phyloP scores from a whole-genome alignment of 768 basidiomycete species.

The Rhodotorula taiwanensis region DNA sequence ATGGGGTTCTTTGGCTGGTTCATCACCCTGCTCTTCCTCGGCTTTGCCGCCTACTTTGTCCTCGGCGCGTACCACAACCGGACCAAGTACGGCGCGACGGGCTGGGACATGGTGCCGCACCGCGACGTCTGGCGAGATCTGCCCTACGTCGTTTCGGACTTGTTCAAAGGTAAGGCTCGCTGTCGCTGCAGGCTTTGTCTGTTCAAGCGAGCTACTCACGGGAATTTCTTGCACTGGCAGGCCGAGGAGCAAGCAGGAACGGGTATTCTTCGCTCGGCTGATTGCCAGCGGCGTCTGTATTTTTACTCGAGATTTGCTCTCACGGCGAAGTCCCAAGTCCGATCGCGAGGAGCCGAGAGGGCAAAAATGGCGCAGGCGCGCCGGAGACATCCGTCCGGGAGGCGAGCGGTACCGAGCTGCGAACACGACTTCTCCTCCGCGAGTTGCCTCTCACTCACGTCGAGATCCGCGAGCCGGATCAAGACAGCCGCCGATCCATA shows the following conservation, averaged over 20 bases:
- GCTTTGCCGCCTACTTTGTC: constrained; percentile 62
- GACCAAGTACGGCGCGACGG: constrained; percentile 74
- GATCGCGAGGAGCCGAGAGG: too few species aligned
- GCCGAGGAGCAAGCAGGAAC: constrained; percentile 7
- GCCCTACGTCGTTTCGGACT: constrained; percentile 21
- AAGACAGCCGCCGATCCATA: too few species aligned
- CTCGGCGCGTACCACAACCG: constrained; percentile 84
- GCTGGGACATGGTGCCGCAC: constrained; percentile 45
- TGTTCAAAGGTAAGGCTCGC: constrained; percentile 18
- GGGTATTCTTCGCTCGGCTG: constrained; percentile 20
- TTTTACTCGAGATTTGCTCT: too few species aligned
- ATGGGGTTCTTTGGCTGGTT: constrained; percentile 62
- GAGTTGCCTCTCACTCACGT: too few species aligned
- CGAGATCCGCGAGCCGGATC: too few species aligned
- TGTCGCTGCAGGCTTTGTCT: background rate
- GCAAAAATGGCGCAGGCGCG: too few species aligned
- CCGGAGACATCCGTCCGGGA: too few species aligned
- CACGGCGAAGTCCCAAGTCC: too few species aligned
- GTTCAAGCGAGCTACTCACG: background rate
- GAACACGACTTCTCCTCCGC: too few species aligned
- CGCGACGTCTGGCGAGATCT: constrained; percentile 23
- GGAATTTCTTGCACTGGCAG: background rate
- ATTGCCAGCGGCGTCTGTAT: background rate
- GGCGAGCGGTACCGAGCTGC: too few species aligned
- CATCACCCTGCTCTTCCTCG: constrained; percentile 68